A percentile compares a stretch with the other conserved stretches of the same genome.
phyloP scores from a whole-genome alignment of 2,329 filamentous ascomycete species.

The Stagonosporopsis rhizophila region DNA sequence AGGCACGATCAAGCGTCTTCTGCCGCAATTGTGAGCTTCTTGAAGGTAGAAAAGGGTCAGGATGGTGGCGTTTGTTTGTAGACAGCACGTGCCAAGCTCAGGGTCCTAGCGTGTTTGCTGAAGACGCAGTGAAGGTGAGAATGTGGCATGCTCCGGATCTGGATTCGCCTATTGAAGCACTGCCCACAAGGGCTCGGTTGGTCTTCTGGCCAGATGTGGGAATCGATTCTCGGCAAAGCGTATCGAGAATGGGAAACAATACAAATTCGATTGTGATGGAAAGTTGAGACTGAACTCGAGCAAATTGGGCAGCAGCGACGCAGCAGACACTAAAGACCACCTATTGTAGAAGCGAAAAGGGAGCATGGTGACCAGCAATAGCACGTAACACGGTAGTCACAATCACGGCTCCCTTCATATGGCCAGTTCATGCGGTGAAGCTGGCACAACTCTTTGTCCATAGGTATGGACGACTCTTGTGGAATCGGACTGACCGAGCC shows the following conservation, averaged over 20 bases:
- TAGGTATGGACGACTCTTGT: neutral
- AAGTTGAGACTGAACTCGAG: slow-evolving; percentile 1
- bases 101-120: slow-evolving; percentile 26
- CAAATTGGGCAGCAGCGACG: neutral
- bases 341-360: neutral
- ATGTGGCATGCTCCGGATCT: slow-evolving; percentile 21
- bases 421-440: neutral
- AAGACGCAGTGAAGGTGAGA: slow-evolving; percentile 30
- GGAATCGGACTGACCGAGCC: neutral
- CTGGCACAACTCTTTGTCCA: neutral
- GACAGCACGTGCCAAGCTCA: slow-evolving; percentile 31
- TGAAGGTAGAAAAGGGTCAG: slow-evolving; percentile 11
- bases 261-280: neutral
- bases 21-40: slow-evolving; percentile 26
- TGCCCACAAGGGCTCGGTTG: slow-evolving; percentile 4
- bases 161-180: slow-evolving; percentile 8
- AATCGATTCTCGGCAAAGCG: slow-evolving; percentile 4
- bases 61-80: slow-evolving; percentile 30
- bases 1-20: slow-evolving; percentile 14
- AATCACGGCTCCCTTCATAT: neutral
- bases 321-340: neutral
- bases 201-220: slow-evolving; percentile 4
- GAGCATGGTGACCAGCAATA: neutral
- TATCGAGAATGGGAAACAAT: slow-evolving; percentile 6
- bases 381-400: slow-evolving; percentile 8